phyloP scores from a whole-genome alignment of 2,329 filamentous ascomycete genomes.

The Diaporthe sp. region DNA sequence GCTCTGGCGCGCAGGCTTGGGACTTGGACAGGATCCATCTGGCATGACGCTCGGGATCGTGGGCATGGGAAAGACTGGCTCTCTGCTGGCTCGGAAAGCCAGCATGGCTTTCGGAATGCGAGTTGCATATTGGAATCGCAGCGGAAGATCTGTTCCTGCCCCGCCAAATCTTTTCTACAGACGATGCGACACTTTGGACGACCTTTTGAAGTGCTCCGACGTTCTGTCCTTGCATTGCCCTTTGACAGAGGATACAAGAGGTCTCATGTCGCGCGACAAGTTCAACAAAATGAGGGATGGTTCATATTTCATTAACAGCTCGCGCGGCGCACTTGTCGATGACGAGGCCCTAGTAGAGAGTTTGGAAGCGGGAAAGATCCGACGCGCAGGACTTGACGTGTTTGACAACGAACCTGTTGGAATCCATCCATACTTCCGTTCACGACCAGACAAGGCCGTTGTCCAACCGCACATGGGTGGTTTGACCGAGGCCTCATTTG shows the following conservation, averaged over 20 bases:
- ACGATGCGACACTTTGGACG: conserved; percentile 56
- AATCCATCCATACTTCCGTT: conserved; percentile 10
- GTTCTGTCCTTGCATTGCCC: conserved; percentile 62
- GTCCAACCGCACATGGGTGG: conserved; percentile 24
- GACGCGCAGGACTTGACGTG: conserved; percentile 62
- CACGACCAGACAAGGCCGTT: conserved; percentile 19
- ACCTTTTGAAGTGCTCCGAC: conserved; percentile 61
- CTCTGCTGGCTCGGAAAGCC: conserved; percentile 45
- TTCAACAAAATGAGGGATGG: conserved; percentile 62
- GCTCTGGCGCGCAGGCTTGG: conserved; percentile 41
- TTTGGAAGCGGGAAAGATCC: conserved; percentile 54
- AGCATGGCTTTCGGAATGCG: conserved; percentile 18
- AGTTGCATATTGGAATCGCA: conserved; percentile 21
- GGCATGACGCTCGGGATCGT: conserved; percentile 63
- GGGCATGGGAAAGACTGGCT: conserved; percentile 66
- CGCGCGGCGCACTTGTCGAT: conserved; percentile 59
- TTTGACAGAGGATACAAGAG: conserved; percentile 56
- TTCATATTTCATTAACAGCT: conserved; percentile 61
- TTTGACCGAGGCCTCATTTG: conserved; percentile 9
- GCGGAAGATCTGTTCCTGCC: conserved; percentile 51
- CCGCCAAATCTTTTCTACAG: conserved; percentile 54
- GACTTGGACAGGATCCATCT: conserved; percentile 62
- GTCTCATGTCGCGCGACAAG: conserved; percentile 59
- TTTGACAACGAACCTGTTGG: conserved; percentile 46
- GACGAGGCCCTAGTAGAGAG: conserved; percentile 60